Evolutionary conservation across 2,329 filamentous ascomycete species (phyloP).

Genomic region (Cercospora sp.): DNA sequence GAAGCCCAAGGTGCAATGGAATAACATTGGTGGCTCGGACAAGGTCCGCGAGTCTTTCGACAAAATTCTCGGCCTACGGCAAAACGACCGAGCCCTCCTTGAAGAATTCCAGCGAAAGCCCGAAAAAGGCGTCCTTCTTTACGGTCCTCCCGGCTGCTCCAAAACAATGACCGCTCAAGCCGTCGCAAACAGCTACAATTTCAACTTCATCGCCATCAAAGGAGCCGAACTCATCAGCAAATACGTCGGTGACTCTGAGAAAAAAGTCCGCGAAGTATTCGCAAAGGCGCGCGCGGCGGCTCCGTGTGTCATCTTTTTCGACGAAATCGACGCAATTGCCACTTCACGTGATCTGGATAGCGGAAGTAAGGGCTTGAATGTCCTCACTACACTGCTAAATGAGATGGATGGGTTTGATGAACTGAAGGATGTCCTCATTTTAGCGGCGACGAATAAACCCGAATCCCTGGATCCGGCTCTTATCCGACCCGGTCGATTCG

Average conservation of each 20-base stretch:
- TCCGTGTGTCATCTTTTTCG: conserved; percentile 94
- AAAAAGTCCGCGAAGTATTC: conserved; percentile 81
- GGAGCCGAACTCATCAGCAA: conserved; percentile 91
- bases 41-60: conserved; percentile 65
- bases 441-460: conserved; percentile 89
- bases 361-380: conserved; percentile 65
- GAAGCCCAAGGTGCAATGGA: conserved; percentile 81
- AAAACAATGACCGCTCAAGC: conserved; percentile 93
- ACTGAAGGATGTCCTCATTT: conserved; percentile 77
- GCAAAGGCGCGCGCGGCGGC: conserved; percentile 79
- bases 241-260: conserved; percentile 95
- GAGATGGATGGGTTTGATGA: conserved; percentile 95
- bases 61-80: conserved; percentile 51
- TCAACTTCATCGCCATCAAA: conserved; percentile 94
- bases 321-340: conserved; percentile 87
- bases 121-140: conserved; percentile 78
- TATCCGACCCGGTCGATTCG: conserved; percentile 81
- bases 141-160: conserved; percentile 90
- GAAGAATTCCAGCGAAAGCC: conserved; percentile 55
- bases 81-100: neutral
- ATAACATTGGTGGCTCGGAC: conserved; percentile 82
- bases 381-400: conserved; percentile 83
- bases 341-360: conserved; percentile 53
- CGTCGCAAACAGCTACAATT: conserved; percentile 81
- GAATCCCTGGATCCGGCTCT: conserved; percentile 83